These are phyloP conservation scores for Dendrobium chrysotoxum DNA, from an alignment of 106 monocot genomes.

Conservation along the genomic window DNA sequence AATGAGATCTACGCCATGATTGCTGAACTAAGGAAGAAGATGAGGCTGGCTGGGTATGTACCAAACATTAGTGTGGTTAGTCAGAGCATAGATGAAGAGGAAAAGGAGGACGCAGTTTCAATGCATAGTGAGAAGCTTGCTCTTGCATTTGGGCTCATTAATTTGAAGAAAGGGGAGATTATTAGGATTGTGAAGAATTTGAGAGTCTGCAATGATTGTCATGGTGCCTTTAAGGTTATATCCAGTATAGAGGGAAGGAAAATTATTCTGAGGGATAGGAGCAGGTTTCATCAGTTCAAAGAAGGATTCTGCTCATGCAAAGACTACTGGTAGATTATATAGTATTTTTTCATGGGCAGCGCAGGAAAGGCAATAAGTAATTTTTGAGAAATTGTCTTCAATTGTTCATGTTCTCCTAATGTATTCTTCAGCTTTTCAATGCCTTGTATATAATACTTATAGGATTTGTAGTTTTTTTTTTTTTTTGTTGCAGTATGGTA, in stretches of 20 bases:
- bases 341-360: background rate
- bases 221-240: slow-evolving; percentile 25
- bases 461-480: no score
- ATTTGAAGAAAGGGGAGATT: slow-evolving; percentile 11
- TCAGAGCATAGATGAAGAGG: slow-evolving; percentile 24
- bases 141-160: slow-evolving; percentile 24
- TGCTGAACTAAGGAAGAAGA: slow-evolving; percentile 4
- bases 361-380: no score
- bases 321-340: slow-evolving; percentile 23
- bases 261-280: slow-evolving; percentile 24
- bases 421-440: no score
- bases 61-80: slow-evolving; percentile 17
- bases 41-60: slow-evolving; percentile 24
- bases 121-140: slow-evolving; percentile 35
- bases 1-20: slow-evolving; percentile 22
- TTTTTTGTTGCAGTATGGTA: no score
- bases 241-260: slow-evolving; percentile 14
- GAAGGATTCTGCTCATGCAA: slow-evolving; percentile 27
- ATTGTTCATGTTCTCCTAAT: no score
- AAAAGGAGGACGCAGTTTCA: slow-evolving; percentile 17
- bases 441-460: no score
- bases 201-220: slow-evolving; percentile 28
- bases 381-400: no score
- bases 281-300: slow-evolving; percentile 30
- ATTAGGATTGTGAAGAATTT: slow-evolving; percentile 33